Percentiles rank a stretch among this genome's conserved stretches.
phyloP scores from a whole-genome alignment of 140 eudicot species.

The Cichorium intybus region DNA sequence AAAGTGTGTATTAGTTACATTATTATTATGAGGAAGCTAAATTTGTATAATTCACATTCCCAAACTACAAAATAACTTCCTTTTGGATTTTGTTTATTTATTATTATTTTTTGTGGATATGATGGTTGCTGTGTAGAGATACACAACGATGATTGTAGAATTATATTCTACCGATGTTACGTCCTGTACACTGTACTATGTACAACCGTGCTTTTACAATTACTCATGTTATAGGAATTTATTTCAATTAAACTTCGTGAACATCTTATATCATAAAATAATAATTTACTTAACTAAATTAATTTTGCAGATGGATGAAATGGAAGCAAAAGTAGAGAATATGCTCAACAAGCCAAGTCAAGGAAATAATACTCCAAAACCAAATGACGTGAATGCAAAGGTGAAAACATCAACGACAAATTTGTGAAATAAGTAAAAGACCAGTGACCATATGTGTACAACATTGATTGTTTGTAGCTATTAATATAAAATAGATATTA shows the following conservation, averaged over 20 bases:
- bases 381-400: background rate
- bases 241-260: background rate
- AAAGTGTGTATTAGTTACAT: too few relatives aligned
- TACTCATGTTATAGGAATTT: background rate
- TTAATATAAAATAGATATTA: background rate
- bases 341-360: background rate
- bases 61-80: background rate
- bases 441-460: background rate
- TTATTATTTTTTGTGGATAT: too few relatives aligned
- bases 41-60: background rate
- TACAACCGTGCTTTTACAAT: background rate
- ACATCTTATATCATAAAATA: background rate
- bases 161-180: background rate
- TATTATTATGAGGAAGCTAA: background rate
- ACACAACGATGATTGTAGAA: background rate
- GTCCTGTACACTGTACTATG: background rate
- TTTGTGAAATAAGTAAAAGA: conserved; percentile 1
- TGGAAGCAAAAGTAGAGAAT: conserved; percentile 33
- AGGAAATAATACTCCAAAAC: background rate
- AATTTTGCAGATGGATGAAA: conserved; percentile 40
- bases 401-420: conserved; percentile 9
- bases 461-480: background rate
- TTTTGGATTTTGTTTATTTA: too few relatives aligned
- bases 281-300: background rate
- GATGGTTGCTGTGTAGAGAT: too few relatives aligned